Evolutionary conservation across 1,284 basidiomycete species (phyloP).

Genomic region (Puccinia brachypodii): DNA sequence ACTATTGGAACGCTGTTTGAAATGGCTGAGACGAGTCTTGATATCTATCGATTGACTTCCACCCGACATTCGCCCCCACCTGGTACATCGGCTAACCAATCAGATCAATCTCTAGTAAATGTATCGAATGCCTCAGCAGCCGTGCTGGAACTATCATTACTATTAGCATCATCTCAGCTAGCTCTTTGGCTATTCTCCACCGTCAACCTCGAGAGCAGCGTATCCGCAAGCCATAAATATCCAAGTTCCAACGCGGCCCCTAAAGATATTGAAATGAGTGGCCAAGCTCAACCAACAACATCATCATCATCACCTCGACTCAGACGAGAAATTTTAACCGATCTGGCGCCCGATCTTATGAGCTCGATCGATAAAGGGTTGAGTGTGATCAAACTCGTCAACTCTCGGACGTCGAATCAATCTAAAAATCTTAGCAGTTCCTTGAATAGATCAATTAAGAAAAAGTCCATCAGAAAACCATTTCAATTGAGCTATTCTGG

Average conservation of each 20-base stretch:
- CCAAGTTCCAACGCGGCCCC: neutral
- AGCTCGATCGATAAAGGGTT: constrained; percentile 40
- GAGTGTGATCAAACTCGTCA: constrained; percentile 13
- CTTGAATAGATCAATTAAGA: neutral
- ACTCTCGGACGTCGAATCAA: neutral
- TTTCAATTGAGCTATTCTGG: neutral
- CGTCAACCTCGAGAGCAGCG: neutral
- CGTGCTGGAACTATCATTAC: constrained; percentile 35
- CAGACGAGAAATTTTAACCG: constrained; percentile 36
- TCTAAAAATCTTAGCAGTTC: neutral
- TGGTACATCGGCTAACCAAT: neutral
- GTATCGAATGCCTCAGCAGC: constrained; percentile 21
- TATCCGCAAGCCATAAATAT: neutral
- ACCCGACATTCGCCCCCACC: neutral
- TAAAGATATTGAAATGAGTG: constrained; percentile 17
- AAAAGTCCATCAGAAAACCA: constrained; percentile 9
- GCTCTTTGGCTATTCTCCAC: constrained; percentile 35
- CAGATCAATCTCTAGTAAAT: neutral
- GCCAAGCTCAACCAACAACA: neutral
- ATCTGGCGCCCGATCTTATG: constrained; percentile 36
- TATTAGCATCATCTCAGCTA: constrained; percentile 34
- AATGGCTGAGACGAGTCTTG: constrained; percentile 41
- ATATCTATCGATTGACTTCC: constrained; percentile 32
- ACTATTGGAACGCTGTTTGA: constrained; percentile 44
- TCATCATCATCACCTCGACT: constrained; percentile 4